Evolutionary conservation across 2,329 filamentous ascomycete genomes (phyloP).

Genomic region (Proliferodiscus dingleyae): DNA sequence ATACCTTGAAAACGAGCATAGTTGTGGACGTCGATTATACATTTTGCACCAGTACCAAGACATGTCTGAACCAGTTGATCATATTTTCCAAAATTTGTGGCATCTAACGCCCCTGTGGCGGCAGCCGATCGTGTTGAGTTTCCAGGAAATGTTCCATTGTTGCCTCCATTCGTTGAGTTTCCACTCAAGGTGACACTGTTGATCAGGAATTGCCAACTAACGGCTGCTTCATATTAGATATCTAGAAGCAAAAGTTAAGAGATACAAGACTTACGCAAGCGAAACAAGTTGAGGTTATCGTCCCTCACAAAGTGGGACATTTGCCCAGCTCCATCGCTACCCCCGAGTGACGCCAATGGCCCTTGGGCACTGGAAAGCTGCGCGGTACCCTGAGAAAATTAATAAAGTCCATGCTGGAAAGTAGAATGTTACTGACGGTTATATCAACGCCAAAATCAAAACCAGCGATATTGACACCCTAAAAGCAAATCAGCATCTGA

Average conservation of each 20-base stretch:
- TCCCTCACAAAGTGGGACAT: conserved; percentile 34
- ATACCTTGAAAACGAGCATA: conserved; percentile 43
- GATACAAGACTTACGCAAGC: conserved; percentile 35
- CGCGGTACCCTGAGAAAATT: conserved; percentile 11
- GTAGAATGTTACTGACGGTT: conserved; percentile 8
- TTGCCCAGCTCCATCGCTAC: conserved; percentile 18
- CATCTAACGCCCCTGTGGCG: conserved; percentile 39
- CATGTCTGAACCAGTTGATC: conserved; percentile 53
- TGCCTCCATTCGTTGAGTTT: background rate
- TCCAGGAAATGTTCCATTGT: background rate
- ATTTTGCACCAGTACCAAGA: conserved; percentile 50
- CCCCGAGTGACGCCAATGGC: conserved; percentile 15
- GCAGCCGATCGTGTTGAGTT: background rate
- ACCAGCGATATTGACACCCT: conserved; percentile 25
- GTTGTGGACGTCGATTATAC: conserved; percentile 57
- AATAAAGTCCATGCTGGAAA: background rate
- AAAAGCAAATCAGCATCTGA: background rate
- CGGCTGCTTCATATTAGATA: conserved; percentile 26
- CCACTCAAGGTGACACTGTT: conserved; percentile 34
- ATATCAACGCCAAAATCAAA: conserved; percentile 25
- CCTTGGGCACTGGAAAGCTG: conserved; percentile 12
- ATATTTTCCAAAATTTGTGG: conserved; percentile 46
- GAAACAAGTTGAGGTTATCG: conserved; percentile 51
- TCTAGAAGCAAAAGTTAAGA: background rate
- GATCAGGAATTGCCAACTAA: conserved; percentile 56